Conservation (phyloP, 257 asterid genomes). For the Fraxinus excelsior region DNA sequence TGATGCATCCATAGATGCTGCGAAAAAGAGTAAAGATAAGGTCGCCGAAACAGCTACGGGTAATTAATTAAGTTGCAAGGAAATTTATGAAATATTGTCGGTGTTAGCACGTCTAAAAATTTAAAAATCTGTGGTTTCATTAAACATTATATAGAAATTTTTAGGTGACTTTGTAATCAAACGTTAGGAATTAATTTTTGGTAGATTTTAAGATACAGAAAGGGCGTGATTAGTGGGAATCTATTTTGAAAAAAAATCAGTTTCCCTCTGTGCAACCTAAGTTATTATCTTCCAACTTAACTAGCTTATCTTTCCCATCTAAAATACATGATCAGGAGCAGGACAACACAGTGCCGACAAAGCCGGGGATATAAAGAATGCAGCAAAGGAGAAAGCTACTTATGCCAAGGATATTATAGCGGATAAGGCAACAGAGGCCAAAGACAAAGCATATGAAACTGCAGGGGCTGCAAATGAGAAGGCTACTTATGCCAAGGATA, state of each 20-base stretch:
- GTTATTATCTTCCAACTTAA: too few species aligned
- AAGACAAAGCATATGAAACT: background rate
- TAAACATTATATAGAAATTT: too few species aligned
- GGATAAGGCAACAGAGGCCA: conserved; percentile 9
- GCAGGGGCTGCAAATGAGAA: conserved; percentile 16
- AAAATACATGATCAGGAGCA: conserved; percentile 12
- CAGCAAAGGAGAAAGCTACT: conserved; percentile 13
- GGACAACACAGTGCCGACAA: conserved; percentile 26
- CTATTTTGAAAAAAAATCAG: too few species aligned
- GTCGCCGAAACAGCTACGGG: conserved; percentile 39
- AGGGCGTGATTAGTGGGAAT: too few species aligned
- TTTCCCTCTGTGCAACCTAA: too few species aligned
- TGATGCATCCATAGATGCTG: conserved; percentile 38
- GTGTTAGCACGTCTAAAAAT: too few species aligned
- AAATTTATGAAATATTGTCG: too few species aligned
- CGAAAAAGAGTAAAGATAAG: conserved; percentile 33
- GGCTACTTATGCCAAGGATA: background rate
- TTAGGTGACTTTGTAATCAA: too few species aligned
- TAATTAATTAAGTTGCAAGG: background rate
- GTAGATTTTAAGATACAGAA: too few species aligned
- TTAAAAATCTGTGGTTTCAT: too few species aligned
- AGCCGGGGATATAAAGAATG: conserved; percentile 25
- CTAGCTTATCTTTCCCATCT: too few species aligned
- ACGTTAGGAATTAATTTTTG: too few species aligned
- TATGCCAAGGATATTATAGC: conserved; percentile 9